Conservation (phyloP, 2,329 filamentous ascomycete genomes). For the Sporothrix pallida region DNA sequence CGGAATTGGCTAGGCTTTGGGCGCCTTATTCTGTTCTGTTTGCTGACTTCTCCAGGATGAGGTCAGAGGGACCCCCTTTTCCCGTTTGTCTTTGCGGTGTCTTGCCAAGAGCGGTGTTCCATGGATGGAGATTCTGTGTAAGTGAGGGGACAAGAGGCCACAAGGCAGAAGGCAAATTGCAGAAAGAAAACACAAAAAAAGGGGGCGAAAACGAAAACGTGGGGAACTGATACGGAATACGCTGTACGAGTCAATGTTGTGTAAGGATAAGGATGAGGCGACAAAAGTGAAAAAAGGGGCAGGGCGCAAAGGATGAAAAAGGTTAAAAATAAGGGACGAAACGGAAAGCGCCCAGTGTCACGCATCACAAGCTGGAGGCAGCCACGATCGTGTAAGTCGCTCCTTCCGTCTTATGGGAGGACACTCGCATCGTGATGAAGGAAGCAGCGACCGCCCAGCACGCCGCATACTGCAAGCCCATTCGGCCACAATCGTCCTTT, state of each 20-base stretch:
- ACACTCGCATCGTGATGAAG: neutral
- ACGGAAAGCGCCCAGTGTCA: neutral
- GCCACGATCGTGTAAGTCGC: constrained; percentile 7
- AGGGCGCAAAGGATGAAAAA: neutral
- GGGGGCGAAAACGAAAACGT: constrained; percentile 12
- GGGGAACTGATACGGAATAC: constrained; percentile 1
- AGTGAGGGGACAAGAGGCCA: neutral
- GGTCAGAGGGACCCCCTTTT: neutral
- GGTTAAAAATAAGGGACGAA: neutral
- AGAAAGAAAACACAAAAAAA: neutral
- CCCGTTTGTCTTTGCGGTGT: neutral
- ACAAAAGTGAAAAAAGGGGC: neutral
- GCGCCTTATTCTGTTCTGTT: neutral
- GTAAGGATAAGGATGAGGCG: neutral
- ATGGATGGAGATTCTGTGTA: neutral
- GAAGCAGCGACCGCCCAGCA: neutral
- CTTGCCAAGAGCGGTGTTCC: constrained; percentile 4
- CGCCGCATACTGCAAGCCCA: too few relatives aligned
- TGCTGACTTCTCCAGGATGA: neutral
- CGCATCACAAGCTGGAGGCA: neutral
- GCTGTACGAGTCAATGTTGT: neutral
- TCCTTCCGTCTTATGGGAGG: constrained; percentile 3
- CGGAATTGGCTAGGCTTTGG: neutral
- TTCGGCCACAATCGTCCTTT: neutral
- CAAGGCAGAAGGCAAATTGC: neutral